Base-by-base conservation (phyloP, 2,329 filamentous ascomycete genomes). In the Allantophomopsis lycopodina region DNA sequence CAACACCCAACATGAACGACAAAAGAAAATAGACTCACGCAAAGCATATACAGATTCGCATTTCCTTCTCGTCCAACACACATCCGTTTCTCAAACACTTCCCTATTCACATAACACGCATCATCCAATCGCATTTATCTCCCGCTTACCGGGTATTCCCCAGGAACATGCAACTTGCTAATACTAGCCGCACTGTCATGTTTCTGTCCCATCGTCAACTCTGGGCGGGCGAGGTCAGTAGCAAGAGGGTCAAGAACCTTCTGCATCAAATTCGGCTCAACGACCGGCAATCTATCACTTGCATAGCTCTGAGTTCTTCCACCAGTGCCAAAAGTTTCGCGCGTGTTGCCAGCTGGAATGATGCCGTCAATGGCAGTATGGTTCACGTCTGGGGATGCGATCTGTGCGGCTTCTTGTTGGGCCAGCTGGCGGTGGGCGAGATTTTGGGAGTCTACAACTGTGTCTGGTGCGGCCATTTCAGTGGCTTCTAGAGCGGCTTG, bases 121-220 rank as follows among this genome's bases (percentile, higher is more conserved):
- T 5, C 23, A 12, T 28, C 10, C 3, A 6, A 28, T 28, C 23
- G 4, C 18, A 5, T 28, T 8, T 28, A 28, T 12, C 11, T 28
- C 23, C 7, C 23, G 14, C 5, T 13, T 6, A 4, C 7, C n/a
- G 54, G 54, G 40, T 41, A 57, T 35, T 54, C 54, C 3, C 54
- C 54, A 3, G 54, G 54, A 32, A 57, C 46, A 42, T 57, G 54
- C 12, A 57, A 44, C 31, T 55, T 47, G 16, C 47, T 50, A 23
- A 55, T 49, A 35, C 47, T 55, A 32, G 44, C 39, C 5, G 46
- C 48, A 34, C 50, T 54, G 10, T 46, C 37, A 40, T 54, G 48
- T 28, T 47, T 51, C 30, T 49, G 47, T 13, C 47, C 48, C 11
- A 46, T 44, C 18, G 48, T 44, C 11, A 53, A 38, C 10, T 38